A percentile compares a stretch with the other conserved stretches of the same genome.
These are phyloP conservation scores for Penicillium sp. DNA, from an alignment of 2,329 filamentous ascomycete species.

Conservation along the genomic window DNA sequence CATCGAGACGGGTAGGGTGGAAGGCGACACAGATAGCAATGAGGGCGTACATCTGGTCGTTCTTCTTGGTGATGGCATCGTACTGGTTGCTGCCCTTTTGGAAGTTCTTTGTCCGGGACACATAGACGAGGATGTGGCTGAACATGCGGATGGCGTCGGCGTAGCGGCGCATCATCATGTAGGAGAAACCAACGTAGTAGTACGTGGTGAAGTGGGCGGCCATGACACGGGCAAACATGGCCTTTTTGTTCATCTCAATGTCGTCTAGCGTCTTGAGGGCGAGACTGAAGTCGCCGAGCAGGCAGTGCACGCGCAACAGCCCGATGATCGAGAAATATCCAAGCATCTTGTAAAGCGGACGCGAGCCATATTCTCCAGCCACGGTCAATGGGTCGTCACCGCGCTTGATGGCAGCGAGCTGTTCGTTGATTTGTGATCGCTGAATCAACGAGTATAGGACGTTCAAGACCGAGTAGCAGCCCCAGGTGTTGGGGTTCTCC, in stretches of 20 bases:
- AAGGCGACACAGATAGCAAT: conserved; percentile 99
- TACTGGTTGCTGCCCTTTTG: conserved; percentile 89
- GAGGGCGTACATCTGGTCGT: conserved; percentile 99
- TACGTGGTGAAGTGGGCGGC: conserved; percentile 99
- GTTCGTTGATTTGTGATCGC: conserved; percentile 95
- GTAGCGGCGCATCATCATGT: conserved; percentile 99
- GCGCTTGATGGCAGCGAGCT: conserved; percentile 89
- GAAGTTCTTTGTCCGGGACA: conserved; percentile 99
- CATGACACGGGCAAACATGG: conserved; percentile 99
- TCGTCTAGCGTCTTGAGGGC: conserved; percentile 98
- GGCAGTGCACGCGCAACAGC: conserved; percentile 88
- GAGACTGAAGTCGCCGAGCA: conserved; percentile 95
- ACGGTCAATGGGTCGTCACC: conserved; percentile 84
- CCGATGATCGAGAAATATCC: conserved; percentile 99
- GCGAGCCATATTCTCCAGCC: conserved; percentile 90
- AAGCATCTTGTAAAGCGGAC: conserved; percentile 95
- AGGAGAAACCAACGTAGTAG: conserved; percentile 99
- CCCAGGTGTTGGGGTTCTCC: conserved; percentile 98
- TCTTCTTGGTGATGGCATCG: conserved; percentile 99
- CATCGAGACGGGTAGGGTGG: conserved; percentile 92
- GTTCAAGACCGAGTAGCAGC: conserved; percentile 98
- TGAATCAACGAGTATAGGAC: conserved; percentile 99
- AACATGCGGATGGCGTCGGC: conserved; percentile 99
- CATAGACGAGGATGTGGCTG: conserved; percentile 98
- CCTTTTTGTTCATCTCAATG: conserved; percentile 99